Conservation (phyloP, 176 grass and related monocot species). For the Eleusine coracana region DNA sequence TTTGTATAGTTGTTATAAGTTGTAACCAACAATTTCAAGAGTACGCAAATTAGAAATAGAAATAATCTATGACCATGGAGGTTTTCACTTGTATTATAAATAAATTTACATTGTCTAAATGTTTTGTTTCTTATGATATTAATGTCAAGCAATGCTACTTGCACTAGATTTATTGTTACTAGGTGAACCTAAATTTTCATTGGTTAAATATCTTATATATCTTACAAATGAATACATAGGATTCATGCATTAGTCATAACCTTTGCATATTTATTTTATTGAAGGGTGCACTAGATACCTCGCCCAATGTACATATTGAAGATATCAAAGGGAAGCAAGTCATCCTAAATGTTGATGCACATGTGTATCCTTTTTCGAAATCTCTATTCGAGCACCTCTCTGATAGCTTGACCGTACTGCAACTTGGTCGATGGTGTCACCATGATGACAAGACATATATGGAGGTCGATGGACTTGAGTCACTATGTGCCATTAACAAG, state of each 20-base stretch:
- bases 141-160: neutral
- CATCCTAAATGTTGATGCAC: slow-evolving; percentile 39
- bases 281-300: neutral
- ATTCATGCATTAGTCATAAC: neutral
- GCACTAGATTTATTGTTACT: neutral
- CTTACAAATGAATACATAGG: neutral
- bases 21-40: neutral
- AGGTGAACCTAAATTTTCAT: neutral
- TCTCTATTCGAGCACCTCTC: neutral
- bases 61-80: neutral
- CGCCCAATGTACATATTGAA: neutral
- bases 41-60: neutral
- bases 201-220: neutral
- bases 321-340: neutral
- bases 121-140: neutral
- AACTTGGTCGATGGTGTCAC: slow-evolving; percentile 36
- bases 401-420: neutral
- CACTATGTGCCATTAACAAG: neutral
- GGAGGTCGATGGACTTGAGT: slow-evolving; percentile 25
- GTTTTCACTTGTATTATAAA: neutral
- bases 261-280: neutral
- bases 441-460: slow-evolving; percentile 34
- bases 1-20: too few species aligned
- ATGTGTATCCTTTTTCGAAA: slow-evolving; percentile 36
- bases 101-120: neutral